Base-by-base conservation (phyloP, 768 basidiomycete genomes). In the Termitomyces sp. region DNA sequence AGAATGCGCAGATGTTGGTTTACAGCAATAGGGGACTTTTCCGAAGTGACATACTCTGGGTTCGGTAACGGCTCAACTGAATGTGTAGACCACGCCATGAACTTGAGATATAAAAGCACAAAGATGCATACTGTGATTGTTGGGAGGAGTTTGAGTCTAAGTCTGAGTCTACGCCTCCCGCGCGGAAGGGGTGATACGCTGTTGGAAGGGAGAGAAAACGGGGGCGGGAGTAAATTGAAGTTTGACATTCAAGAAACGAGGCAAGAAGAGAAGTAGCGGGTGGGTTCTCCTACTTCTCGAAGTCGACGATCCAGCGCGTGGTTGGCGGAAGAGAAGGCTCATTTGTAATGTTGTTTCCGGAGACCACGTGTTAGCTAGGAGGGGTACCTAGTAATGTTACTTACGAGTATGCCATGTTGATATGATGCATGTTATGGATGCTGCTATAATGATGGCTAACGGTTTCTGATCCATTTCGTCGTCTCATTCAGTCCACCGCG, bases 1-100 rank as follows among this genome's bases (percentile, higher is more conserved):
- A 86, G 76, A 62, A 84, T 76, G 46, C 71, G 71, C 12, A 63
- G 59, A 12, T 43, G n/a, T 3, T 29, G 20, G 4, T 25, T 36
- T 36, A n/a, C 8, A 29, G 34, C 8, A 29, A 17, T 6, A 6
- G 40, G 40, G 8, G 25, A 29, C 14, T 20, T 25, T 53, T 25
- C 37, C 5, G 15, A 6, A 8, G 14, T 9, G 25, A 37, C 37
- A 52, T 25, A 25, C 5, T 47, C 46, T 20, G 46, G 11, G 11
- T 25, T 25, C 1, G 46, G 11, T 4, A 38, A 6, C 3, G 52
- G 20, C 37, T 53, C 37, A 20, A 38, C 6, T 3, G 52, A 25
- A 53, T 38, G 52, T 20, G 32, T 15, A 14, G 12, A 29, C 37
- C 37, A 53, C 2, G 25, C 20, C 17, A 15, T 9, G 40, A 54